Base-by-base conservation (phyloP, 306 rosid genomes). In the Fragaria ananassa region DNA sequence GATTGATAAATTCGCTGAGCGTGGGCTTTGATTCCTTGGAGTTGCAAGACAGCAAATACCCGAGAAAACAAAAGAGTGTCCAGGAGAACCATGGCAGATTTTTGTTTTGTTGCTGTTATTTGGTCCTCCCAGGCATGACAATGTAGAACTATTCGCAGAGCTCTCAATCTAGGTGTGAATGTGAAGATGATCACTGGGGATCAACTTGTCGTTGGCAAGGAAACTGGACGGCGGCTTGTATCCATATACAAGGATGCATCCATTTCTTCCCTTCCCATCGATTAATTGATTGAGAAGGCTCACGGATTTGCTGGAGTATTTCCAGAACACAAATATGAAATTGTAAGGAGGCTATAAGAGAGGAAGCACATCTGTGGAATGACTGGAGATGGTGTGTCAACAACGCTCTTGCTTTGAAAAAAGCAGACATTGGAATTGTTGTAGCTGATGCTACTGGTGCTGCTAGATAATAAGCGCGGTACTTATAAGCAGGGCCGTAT, bases 391-490 rank as follows among this genome's bases (percentile, higher is more conserved):
- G 99, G 99, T 74, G 31, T 29, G 99, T 96, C 49, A 96, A 96
- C 29, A 98, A 96, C 31, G 99, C 99, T 75, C 98, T 97, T 64
- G 99, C 99, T 31, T 81, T 96, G 65, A 96, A 96, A 86, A 96
- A 80, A 80, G 99, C 99, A 27, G 98, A 96, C 75, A 96, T 96
- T 81, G 99, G 99, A 31, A 96, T 96, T 78, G 99, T 96, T 77
- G 99, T 96, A 81, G 99, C 97, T 49, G 99, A 96, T n/a, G n/a
- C n/a, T n/a, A n/a, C n/a, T n/a, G n/a, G n/a, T 86, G 99, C 99
- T 77, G 99, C 99, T 37, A 86, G 98, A 79, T 29, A 29, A 29
- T 29, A 29, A 29, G 31, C 29, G 29, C 29, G 14, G 96, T 80
- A 98, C 99, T 81, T 92, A 96, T 98, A 58, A 96, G 99, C 81